Evolutionary conservation across 2,329 filamentous ascomycete species (phyloP).

Genomic region (Volutella citrinella): DNA sequence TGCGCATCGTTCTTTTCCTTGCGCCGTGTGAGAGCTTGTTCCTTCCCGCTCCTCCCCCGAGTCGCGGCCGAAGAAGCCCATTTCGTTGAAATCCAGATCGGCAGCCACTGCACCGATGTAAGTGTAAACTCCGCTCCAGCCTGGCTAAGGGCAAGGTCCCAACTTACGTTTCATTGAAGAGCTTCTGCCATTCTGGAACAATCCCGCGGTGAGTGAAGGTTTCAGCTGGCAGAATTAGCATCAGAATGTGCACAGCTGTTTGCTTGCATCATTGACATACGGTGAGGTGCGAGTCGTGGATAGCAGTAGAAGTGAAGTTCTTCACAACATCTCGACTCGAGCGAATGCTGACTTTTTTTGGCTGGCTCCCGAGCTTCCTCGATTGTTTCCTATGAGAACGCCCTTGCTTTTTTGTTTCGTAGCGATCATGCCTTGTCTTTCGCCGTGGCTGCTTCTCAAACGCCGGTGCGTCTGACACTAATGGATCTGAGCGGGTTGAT

Average conservation of each 20-base stretch:
- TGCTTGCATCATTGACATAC: too few species aligned
- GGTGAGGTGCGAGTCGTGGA: constrained; percentile 38
- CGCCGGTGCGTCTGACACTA: constrained; percentile 1
- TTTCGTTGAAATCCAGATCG: constrained; percentile 52
- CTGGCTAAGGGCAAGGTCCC: too few species aligned
- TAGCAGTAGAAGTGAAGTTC: constrained; percentile 53
- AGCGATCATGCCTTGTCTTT: constrained; percentile 55
- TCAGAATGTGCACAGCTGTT: too few species aligned
- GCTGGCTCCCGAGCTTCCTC: constrained; percentile 4
- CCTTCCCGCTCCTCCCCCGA: too few species aligned
- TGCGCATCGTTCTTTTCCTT: too few species aligned
- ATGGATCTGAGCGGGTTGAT: constrained; percentile 1
- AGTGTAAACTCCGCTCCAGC: too few species aligned
- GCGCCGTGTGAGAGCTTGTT: too few species aligned
- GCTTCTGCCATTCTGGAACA: constrained; percentile 33
- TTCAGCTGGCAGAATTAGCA: constrained; percentile 29
- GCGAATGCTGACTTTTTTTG: constrained; percentile 27
- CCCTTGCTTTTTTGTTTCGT: constrained; percentile 40
- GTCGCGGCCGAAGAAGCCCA: constrained; percentile 37
- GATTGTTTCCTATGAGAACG: constrained; percentile 4
- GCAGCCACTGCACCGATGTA: too few species aligned
- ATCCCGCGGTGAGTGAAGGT: constrained; percentile 29
- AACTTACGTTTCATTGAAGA: too few species aligned
- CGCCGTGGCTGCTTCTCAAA: constrained; percentile 52
- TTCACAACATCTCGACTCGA: constrained; percentile 48